A percentile compares a stretch with the other conserved stretches of the same genome.
Evolutionary conservation across 2,329 filamentous ascomycete genomes (phyloP).

Genomic region (Aureobasidium sp.): DNA sequence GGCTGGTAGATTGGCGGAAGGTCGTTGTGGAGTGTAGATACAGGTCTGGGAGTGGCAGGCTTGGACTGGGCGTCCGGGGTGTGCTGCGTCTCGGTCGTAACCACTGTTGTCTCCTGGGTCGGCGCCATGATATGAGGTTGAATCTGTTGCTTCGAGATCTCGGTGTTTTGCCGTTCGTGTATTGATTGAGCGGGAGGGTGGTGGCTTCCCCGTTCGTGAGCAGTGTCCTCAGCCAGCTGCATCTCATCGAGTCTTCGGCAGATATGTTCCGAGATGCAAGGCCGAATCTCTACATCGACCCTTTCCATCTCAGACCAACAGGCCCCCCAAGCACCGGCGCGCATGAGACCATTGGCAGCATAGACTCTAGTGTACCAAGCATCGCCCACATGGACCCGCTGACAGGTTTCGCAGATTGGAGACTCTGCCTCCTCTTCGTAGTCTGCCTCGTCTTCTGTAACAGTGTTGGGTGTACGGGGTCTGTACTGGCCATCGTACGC

Average conservation of each 20-base stretch:
- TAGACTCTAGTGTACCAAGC: slow-evolving; percentile 75
- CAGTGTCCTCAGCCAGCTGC: slow-evolving; percentile 34
- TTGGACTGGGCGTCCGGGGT: not conserved
- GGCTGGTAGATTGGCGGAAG: slow-evolving; percentile 24
- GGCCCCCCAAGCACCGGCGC: slow-evolving; percentile 80
- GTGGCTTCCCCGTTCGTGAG: slow-evolving; percentile 13
- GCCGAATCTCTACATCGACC: slow-evolving; percentile 87
- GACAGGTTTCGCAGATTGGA: slow-evolving; percentile 30
- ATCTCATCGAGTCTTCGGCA: slow-evolving; percentile 50
- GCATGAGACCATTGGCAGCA: slow-evolving; percentile 90
- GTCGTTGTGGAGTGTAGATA: not conserved
- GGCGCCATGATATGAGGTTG: not conserved
- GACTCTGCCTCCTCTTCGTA: slow-evolving; percentile 25
- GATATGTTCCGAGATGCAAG: slow-evolving; percentile 54
- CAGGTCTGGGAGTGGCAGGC: not conserved
- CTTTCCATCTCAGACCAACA: slow-evolving; percentile 98
- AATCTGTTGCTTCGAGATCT: not conserved
- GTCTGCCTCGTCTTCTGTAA: slow-evolving; percentile 10
- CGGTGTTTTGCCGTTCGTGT: not conserved
- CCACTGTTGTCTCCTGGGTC: not conserved
- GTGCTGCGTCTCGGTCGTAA: not conserved
- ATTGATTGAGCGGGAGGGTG: not conserved
- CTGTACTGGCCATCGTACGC: slow-evolving; percentile 2
- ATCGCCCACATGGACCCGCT: slow-evolving; percentile 28
- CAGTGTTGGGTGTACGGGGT: not conserved